These are phyloP conservation scores for Plasmopara muralis DNA, from an alignment of 352 stramenopile genomes.

Conservation along the genomic window DNA sequence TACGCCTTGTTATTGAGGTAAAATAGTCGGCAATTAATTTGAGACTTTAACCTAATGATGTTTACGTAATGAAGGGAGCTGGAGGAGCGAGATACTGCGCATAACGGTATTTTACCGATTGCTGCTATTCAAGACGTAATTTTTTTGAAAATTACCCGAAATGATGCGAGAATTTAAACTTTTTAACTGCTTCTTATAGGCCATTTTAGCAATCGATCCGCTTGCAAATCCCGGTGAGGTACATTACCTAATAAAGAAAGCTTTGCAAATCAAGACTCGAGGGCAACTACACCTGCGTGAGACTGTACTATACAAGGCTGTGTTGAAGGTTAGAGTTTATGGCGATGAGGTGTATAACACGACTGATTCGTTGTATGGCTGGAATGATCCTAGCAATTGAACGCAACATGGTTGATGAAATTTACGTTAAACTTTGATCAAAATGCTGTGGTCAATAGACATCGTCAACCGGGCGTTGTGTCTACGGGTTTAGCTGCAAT, in stretches of 20 bases:
- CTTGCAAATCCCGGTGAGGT: conserved; percentile 32
- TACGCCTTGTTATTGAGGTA: conserved; percentile 51
- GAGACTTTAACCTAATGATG: conserved; percentile 1
- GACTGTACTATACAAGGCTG: conserved; percentile 42
- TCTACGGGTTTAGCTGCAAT: conserved; percentile 1
- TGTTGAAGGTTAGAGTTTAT: conserved; percentile 36
- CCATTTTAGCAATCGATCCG: conserved; percentile 39
- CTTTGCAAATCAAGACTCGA: conserved; percentile 33
- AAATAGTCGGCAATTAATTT: background rate
- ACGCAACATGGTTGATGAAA: conserved; percentile 63
- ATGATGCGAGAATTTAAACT: background rate
- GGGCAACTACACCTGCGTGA: conserved; percentile 44
- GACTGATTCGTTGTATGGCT: background rate
- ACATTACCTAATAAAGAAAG: conserved; percentile 29
- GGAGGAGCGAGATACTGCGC: conserved; percentile 37
- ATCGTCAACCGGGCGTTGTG: conserved; percentile 13
- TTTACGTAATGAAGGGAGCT: conserved; percentile 36
- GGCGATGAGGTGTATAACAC: background rate
- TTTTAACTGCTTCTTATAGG: conserved; percentile 4
- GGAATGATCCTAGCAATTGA: conserved; percentile 42
- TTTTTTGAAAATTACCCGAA: background rate
- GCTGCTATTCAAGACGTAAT: conserved; percentile 18
- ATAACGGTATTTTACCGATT: conserved; percentile 41
- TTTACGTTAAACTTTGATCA: conserved; percentile 68
- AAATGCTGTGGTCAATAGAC: conserved; percentile 51